phyloP scores from a whole-genome alignment of 1,284 basidiomycete genomes.

The Ustilago crameri region DNA sequence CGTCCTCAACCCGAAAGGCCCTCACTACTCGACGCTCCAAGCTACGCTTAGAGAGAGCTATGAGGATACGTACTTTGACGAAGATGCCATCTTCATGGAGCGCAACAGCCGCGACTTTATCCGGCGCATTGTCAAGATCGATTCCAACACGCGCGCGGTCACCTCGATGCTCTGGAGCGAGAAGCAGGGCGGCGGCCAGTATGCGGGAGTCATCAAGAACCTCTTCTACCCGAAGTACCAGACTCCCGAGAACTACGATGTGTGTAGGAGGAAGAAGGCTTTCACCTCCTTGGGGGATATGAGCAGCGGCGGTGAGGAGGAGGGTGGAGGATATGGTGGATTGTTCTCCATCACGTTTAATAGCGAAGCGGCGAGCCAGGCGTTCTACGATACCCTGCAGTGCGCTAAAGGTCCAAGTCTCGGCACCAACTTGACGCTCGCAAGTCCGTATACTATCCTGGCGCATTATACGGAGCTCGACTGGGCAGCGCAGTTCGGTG shows the following conservation, averaged over 20 bases:
- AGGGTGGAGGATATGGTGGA: slow-evolving; percentile 75
- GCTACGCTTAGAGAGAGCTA: slow-evolving; percentile 75
- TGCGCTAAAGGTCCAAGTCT: slow-evolving; percentile 92
- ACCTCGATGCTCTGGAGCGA: slow-evolving; percentile 79
- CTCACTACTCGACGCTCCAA: slow-evolving; percentile 78
- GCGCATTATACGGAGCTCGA: slow-evolving; percentile 91
- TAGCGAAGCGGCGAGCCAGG: slow-evolving; percentile 75
- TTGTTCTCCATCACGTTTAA: slow-evolving; percentile 91
- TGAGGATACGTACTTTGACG: slow-evolving; percentile 88
- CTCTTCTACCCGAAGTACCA: slow-evolving; percentile 89
- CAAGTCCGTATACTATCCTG: slow-evolving; percentile 90
- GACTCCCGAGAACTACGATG: slow-evolving; percentile 79
- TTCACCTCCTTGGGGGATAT: slow-evolving; percentile 23
- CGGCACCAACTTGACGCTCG: slow-evolving; percentile 95
- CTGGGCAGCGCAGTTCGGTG: slow-evolving; percentile 89
- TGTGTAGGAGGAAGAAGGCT: slow-evolving; percentile 72
- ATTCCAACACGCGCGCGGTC: slow-evolving; percentile 83
- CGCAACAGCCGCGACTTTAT: slow-evolving; percentile 94
- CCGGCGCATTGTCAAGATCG: slow-evolving; percentile 80
- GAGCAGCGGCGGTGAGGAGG: slow-evolving; percentile 4
- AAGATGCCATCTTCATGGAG: slow-evolving; percentile 97
- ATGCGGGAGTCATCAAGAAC: slow-evolving; percentile 75
- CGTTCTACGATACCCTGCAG: slow-evolving; percentile 86
- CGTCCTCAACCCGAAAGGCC: slow-evolving; percentile 80
- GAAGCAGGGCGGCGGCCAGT: slow-evolving; percentile 14